phyloP scores from a whole-genome alignment of 805 yeast species.

The Zygosaccharomyces bisporus region DNA sequence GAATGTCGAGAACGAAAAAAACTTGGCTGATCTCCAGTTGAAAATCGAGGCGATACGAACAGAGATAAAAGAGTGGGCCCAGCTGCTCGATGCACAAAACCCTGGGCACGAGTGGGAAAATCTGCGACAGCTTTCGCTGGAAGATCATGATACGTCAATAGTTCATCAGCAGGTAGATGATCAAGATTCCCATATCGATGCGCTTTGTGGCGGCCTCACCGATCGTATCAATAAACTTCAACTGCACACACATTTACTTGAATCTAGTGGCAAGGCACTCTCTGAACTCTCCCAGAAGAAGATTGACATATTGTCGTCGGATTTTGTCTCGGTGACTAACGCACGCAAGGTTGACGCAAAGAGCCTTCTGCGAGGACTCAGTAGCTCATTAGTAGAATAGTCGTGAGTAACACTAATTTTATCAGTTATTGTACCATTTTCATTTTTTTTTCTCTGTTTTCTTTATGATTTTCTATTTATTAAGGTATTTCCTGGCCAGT shows the following conservation, averaged over 20 bases:
- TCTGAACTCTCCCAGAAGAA: slow-evolving; percentile 18
- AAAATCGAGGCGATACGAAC: slow-evolving; percentile 25
- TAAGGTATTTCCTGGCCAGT: slow-evolving; percentile 74
- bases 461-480: slow-evolving; percentile 14
- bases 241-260: slow-evolving; percentile 25
- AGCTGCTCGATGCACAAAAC: slow-evolving; percentile 18
- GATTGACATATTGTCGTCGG: slow-evolving; percentile 19
- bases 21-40: slow-evolving; percentile 21
- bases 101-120: slow-evolving; percentile 23
- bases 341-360: slow-evolving; percentile 16
- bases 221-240: slow-evolving; percentile 22
- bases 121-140: slow-evolving; percentile 5
- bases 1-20: slow-evolving; percentile 30
- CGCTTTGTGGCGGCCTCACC: slow-evolving; percentile 15
- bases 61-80: slow-evolving; percentile 31
- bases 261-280: slow-evolving; percentile 25
- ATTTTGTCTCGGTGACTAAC: slow-evolving; percentile 12
- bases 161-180: background rate
- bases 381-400: slow-evolving; percentile 21
- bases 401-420: background rate
- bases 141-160: background rate
- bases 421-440: background rate
- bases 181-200: background rate
- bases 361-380: slow-evolving; percentile 24
- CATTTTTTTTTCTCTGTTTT: background rate